phyloP scores from a whole-genome alignment of 129 eudicot species.

The Tagetes patula region DNA sequence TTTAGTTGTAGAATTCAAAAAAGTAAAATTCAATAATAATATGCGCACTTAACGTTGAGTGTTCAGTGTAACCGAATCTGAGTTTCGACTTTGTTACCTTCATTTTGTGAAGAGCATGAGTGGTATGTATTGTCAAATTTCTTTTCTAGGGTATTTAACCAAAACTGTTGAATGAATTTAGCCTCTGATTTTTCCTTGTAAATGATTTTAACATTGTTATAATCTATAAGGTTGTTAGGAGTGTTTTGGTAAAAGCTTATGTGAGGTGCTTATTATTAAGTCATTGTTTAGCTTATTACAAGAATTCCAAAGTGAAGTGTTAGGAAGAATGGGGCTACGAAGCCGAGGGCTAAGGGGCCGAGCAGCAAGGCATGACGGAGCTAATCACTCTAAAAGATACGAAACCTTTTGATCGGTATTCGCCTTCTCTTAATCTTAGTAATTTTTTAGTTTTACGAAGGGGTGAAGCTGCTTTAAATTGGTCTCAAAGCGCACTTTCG shows the following conservation, averaged over 20 bases:
- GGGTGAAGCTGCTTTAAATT: no score
- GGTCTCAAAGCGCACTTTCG: no score
- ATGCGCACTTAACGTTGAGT: not conserved
- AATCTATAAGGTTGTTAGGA: not conserved
- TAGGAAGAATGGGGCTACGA: no score
- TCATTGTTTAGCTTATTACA: no score
- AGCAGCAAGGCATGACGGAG: no score
- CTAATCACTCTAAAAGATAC: no score
- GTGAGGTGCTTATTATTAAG: no score
- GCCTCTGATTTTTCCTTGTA: not conserved
- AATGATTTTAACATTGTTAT: not conserved
- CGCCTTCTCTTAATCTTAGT: no score
- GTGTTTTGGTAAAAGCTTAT: not conserved
- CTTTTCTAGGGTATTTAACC: not conserved
- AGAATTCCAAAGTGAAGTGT: no score
- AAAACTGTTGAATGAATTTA: not conserved
- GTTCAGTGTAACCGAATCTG: not conserved
- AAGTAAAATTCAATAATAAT: not conserved
- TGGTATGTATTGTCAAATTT: not conserved
- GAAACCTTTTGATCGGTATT: no score
- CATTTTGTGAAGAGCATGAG: not conserved
- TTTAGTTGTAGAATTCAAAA: constrained; percentile 8
- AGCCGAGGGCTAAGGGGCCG: no score
- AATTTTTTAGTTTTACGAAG: no score
- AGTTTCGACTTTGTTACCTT: constrained; percentile 8